A percentile compares a stretch with the other conserved stretches of the same genome.
These are phyloP conservation scores for Smallanthus sonchifolius DNA, from an alignment of 129 eudicot genomes.

Conservation along the genomic window DNA sequence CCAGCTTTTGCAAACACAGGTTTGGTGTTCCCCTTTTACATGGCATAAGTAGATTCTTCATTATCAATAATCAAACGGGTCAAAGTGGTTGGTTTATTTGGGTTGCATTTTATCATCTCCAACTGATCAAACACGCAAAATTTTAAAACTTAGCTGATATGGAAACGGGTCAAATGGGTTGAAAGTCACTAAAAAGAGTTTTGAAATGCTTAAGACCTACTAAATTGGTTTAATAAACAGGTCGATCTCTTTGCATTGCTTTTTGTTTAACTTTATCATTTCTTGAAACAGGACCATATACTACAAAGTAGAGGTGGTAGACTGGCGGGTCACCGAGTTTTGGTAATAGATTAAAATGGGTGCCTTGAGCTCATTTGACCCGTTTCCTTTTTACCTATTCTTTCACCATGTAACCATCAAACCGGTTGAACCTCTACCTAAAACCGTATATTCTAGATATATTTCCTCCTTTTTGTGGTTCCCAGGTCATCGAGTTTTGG, in stretches of 20 bases:
- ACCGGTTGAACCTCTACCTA: too few relatives aligned
- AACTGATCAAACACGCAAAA: background rate
- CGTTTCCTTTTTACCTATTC: too few relatives aligned
- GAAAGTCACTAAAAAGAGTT: background rate
- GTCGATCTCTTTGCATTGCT: background rate
- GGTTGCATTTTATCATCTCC: background rate
- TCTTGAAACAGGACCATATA: too few relatives aligned
- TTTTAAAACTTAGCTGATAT: background rate
- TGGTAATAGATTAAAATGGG: too few relatives aligned
- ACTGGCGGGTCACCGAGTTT: too few relatives aligned
- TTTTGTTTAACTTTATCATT: background rate
- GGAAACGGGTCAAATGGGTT: background rate
- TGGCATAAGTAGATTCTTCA: conserved; percentile 63
- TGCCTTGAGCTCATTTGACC: too few relatives aligned
- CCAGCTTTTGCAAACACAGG: conserved; percentile 82
- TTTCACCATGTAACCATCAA: too few relatives aligned
- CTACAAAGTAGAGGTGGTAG: too few relatives aligned
- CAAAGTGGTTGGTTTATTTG: background rate
- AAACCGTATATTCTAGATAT: too few relatives aligned
- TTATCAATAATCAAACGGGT: background rate
- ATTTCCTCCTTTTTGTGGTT: too few relatives aligned
- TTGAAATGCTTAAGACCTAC: too few relatives aligned
- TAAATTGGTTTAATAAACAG: background rate
- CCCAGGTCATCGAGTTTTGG: too few relatives aligned
- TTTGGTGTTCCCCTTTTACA: conserved; percentile 90